These are phyloP conservation scores for Mucor racemosus DNA, from an alignment of 371 early-diverging fungal species.

Conservation along the genomic window DNA sequence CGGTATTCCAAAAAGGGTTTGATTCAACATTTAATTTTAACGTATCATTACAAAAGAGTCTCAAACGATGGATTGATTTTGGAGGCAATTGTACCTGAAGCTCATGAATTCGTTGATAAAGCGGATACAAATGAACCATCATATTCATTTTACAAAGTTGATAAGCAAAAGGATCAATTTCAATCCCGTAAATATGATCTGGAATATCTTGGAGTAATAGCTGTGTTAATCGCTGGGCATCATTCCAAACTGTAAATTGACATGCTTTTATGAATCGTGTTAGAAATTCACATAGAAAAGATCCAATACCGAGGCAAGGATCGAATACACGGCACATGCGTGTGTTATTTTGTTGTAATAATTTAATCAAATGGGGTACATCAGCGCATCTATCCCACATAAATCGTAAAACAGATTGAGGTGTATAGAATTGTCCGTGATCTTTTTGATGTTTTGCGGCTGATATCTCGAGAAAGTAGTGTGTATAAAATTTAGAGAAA, in stretches of 20 bases:
- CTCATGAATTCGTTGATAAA: conserved; percentile 39
- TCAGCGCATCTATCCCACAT: conserved; percentile 58
- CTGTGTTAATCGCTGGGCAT: conserved; percentile 27
- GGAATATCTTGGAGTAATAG: conserved; percentile 43
- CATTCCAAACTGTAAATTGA: conserved; percentile 45
- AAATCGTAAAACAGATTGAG: conserved; percentile 60
- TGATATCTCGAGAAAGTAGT: conserved; percentile 51
- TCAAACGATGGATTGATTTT: conserved; percentile 39
- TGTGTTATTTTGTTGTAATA: not conserved
- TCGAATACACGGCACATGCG: conserved; percentile 49
- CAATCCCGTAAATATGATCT: conserved; percentile 61
- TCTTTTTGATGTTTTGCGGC: conserved; percentile 68
- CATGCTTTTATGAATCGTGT: conserved; percentile 46
- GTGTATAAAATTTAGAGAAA: conserved; percentile 58
- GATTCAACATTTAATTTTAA: conserved; percentile 41
- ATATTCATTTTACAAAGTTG: conserved; percentile 49
- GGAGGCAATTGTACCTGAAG: conserved; percentile 16
- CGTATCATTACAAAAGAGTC: conserved; percentile 65
- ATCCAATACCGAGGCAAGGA: conserved; percentile 68
- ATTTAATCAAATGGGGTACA: not conserved
- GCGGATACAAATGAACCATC: conserved; percentile 46
- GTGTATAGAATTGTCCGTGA: conserved; percentile 72
- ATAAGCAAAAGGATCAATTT: conserved; percentile 65
- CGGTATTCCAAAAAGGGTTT: conserved; percentile 22
- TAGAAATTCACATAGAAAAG: conserved; percentile 61